phyloP scores from a whole-genome alignment of 2,329 filamentous ascomycete genomes.

The Claviceps sp. region DNA sequence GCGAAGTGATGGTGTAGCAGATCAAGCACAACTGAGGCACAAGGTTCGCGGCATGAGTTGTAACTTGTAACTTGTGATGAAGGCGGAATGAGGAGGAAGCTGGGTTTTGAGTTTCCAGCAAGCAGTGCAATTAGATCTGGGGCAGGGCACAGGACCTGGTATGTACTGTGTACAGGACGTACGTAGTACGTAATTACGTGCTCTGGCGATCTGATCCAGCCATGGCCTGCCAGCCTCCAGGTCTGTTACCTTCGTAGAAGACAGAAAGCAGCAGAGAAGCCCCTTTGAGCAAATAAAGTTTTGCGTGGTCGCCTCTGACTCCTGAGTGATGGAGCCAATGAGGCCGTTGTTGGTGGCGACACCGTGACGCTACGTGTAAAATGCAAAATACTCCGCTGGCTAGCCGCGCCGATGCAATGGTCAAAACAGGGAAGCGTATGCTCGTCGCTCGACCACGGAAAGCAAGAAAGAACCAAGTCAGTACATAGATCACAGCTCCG shows the following conservation, averaged over 20 bases:
- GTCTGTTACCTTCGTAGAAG: neutral
- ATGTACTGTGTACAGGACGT: neutral
- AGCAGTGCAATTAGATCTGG: neutral
- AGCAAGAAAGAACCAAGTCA: neutral
- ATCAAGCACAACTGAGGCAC: neutral
- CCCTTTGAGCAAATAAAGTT: neutral
- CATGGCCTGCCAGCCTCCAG: neutral
- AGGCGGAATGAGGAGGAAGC: neutral
- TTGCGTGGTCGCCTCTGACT: neutral
- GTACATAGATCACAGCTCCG: too few species aligned
- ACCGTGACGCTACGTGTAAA: neutral
- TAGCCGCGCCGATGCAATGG: neutral
- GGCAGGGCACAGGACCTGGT: neutral
- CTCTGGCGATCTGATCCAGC: neutral
- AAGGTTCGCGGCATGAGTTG: neutral
- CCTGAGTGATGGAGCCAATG: neutral
- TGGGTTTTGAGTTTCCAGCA: neutral
- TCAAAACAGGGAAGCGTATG: neutral
- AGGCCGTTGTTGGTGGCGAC: conserved; percentile 1
- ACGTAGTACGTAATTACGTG: neutral
- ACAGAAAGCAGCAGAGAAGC: too few species aligned
- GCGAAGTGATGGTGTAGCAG: neutral
- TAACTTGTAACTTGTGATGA: neutral
- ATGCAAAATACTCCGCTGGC: neutral
- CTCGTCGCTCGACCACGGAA: neutral